A percentile compares a stretch with the other conserved stretches of the same genome.
phyloP scores from a whole-genome alignment of 2,329 filamentous ascomycete species.

The Aspergillus fijiensis region DNA sequence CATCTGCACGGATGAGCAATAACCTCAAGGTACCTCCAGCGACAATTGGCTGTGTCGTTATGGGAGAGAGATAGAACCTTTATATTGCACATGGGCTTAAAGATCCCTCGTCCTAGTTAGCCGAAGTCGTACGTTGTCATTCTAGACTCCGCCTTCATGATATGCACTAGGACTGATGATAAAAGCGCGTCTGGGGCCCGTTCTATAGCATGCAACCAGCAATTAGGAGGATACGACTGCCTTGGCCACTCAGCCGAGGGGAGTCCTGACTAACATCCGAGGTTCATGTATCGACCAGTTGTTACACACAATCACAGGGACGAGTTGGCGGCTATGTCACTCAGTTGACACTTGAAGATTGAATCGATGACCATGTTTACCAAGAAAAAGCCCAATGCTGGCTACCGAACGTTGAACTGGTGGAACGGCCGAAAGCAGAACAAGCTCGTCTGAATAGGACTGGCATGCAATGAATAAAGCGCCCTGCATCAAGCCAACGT shows the following conservation, averaged over 20 bases:
- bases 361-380: no score
- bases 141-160: not conserved
- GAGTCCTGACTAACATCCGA: not conserved
- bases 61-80: conserved; percentile 7
- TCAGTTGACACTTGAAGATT: not conserved
- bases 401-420: no score
- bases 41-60: conserved; percentile 8
- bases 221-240: not conserved
- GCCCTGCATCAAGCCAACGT: no score
- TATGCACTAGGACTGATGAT: not conserved
- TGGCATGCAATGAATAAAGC: no score
- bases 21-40: not conserved
- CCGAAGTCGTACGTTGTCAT: not conserved
- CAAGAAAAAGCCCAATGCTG: no score
- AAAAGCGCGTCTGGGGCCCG: not conserved
- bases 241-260: not conserved
- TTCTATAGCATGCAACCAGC: not conserved
- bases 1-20: no score
- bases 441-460: no score
- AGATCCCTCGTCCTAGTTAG: not conserved
- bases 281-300: not conserved
- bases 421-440: no score
- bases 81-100: conserved; percentile 7
- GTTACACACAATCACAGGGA: not conserved
- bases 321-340: not conserved